phyloP scores from a whole-genome alignment of 306 rosid species.

The Erythrophleum fordii region DNA sequence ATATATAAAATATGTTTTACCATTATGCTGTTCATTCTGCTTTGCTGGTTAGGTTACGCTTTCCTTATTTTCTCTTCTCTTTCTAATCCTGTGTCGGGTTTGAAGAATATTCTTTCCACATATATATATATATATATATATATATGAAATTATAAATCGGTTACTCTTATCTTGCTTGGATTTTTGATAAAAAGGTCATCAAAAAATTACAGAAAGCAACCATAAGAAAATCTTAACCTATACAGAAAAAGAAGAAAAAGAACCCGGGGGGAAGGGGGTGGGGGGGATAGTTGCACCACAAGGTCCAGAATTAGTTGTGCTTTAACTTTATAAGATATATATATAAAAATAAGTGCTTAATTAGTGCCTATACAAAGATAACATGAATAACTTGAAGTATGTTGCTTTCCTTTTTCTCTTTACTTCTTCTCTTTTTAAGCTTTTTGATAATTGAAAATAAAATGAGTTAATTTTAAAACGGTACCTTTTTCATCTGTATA shows the following conservation, averaged over 20 bases:
- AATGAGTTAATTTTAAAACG: neutral
- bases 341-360: neutral
- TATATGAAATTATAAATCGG: neutral
- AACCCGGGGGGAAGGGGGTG: neutral
- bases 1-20: neutral
- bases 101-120: slow-evolving; percentile 31
- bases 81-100: slow-evolving; percentile 6
- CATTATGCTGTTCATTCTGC: neutral
- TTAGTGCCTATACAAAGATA: neutral
- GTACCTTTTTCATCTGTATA: neutral
- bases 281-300: neutral
- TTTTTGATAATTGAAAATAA: slow-evolving; percentile 11
- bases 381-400: slow-evolving; percentile 15
- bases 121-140: slow-evolving; percentile 20
- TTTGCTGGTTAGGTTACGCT: slow-evolving; percentile 20
- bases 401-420: neutral
- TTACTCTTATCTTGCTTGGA: slow-evolving; percentile 18
- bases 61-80: slow-evolving; percentile 3
- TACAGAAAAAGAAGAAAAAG: slow-evolving; percentile 17
- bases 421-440: neutral
- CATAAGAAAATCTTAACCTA: slow-evolving; percentile 12
- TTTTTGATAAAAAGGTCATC: slow-evolving; percentile 12
- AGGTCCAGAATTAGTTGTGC: neutral
- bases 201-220: slow-evolving; percentile 32
- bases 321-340: slow-evolving; percentile 25